These are phyloP conservation scores for Tremellales sp. DNA, from an alignment of 1,284 basidiomycete species.

Conservation along the genomic window DNA sequence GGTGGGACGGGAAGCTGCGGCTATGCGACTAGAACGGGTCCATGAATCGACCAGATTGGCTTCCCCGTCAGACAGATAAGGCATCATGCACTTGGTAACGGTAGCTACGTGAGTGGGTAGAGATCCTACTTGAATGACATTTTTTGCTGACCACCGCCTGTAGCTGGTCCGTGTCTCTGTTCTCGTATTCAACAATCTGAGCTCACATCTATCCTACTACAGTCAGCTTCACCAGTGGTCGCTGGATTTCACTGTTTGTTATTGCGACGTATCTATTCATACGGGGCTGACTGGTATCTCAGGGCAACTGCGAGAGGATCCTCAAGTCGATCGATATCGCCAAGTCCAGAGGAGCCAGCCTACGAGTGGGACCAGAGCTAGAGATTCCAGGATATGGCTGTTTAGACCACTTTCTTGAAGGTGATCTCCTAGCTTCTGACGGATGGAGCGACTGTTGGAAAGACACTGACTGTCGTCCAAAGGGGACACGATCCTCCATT, in stretches of 20 bases:
- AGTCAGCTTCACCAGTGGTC: constrained; percentile 34
- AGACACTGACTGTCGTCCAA: constrained; percentile 1
- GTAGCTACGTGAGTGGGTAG: constrained; percentile 45
- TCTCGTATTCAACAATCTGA: neutral
- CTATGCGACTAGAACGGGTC: no score
- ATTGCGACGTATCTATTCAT: neutral
- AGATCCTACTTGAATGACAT: neutral
- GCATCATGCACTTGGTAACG: constrained; percentile 44
- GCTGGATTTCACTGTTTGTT: constrained; percentile 29
- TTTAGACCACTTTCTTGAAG: constrained; percentile 70
- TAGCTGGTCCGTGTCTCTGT: constrained; percentile 22
- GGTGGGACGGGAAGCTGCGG: no score
- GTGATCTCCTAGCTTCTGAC: constrained; percentile 20
- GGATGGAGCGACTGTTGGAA: neutral
- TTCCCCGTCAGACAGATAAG: neutral
- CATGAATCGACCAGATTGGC: no score
- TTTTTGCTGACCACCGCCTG: constrained; percentile 4
- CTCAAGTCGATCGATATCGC: constrained; percentile 82
- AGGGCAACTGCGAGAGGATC: constrained; percentile 91
- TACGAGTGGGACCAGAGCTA: constrained; percentile 97
- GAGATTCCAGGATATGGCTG: constrained; percentile 97
- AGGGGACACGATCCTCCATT: constrained; percentile 93
- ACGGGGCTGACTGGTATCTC: constrained; percentile 1
- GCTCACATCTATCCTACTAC: neutral
- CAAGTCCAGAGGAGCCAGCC: constrained; percentile 79